Evolutionary conservation across 2,329 filamentous ascomycete genomes (phyloP), one percentile per base, ranked within the genome.

Genomic region (Apiospora koreana): DNA sequence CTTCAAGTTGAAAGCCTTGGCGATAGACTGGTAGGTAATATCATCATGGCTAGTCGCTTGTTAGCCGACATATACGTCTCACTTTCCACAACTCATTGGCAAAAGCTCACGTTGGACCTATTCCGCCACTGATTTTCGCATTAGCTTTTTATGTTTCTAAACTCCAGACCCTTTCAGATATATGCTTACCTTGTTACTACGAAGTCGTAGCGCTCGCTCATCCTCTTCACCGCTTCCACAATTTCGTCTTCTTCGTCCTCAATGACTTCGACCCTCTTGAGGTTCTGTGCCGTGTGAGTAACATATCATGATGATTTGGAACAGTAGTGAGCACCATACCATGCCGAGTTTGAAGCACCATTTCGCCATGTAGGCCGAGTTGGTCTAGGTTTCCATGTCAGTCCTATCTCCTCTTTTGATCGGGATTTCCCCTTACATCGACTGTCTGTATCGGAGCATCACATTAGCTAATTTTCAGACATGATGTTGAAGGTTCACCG

Each of bases 1-100:
- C 18, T 91, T 88, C 9, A 98, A 86, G 58, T 85, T 83, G 80
- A 98, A 98, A 9, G 95, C 96, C 79, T 94, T 94, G 73, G 94
- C 95, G 79, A 99, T 97, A 48, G 94, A 95, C 78, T 93, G 87
- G 83, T 99, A 99, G 35, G 96, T 98, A 75, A 98, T 98, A 79
- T 99, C 96, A 81, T 99, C 96, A 84, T 98, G 95, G 69, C 94
- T 97, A 58, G 65, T 46, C 21, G 31, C 10, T 18, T 35, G 65
- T 67, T 31, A 67, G 65, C 9, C 14, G 42, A 6, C 16, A 6
- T 18, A n/a, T 25, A 14, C 7, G 14, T 8, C 23, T 46, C 8
- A 4, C 35, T 14, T 14, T 16, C 41, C 18, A 18, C 18, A 14
- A 1, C 16, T 23, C 35, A 14, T 35, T 31, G 31, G 9, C n/a